Evolutionary conservation across 495 filamentous ascomycete genomes (phyloP).

Genomic region (Aspergillus carlsbadensis): DNA sequence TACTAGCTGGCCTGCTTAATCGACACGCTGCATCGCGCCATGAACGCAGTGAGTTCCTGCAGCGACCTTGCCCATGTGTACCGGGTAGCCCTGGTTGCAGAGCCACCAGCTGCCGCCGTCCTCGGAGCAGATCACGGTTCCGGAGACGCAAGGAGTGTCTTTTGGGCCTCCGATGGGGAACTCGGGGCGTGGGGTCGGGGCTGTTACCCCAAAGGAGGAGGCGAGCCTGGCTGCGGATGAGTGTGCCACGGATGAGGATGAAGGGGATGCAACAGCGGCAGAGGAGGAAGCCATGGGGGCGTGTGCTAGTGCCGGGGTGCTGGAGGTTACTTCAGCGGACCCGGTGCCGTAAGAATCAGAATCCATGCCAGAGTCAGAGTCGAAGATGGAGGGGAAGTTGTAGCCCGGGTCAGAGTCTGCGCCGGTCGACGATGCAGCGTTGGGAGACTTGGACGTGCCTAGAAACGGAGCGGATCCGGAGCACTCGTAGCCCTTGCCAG

Average conservation of each 20-base stretch:
- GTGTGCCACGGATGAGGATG: background rate
- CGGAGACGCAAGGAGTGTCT: constrained; percentile 22
- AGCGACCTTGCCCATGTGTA: constrained; percentile 44
- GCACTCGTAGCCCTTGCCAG: constrained; percentile 32
- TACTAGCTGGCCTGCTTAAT: background rate
- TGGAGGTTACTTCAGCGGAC: constrained; percentile 1
- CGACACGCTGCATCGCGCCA: constrained; percentile 27
- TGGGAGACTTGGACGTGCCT: constrained; percentile 11
- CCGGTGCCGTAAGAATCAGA: background rate
- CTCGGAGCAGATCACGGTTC: constrained; percentile 37
- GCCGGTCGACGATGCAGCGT: background rate
- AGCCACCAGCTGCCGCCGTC: constrained; percentile 39
- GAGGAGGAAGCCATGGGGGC: background rate
- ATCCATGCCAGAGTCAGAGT: constrained; percentile 23
- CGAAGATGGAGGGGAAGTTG: constrained; percentile 1
- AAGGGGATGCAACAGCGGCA: background rate
- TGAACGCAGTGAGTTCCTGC: constrained; percentile 37
- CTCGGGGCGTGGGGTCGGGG: constrained; percentile 16
- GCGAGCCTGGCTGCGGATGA: background rate
- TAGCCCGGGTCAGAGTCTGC: background rate
- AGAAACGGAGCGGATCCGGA: constrained; percentile 28
- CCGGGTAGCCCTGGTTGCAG: constrained; percentile 31
- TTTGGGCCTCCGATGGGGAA: background rate
- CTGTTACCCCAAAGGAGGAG: background rate
- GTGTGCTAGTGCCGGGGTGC: background rate